These are phyloP conservation scores for Thalassiosira mediterranea DNA, from an alignment of 352 stramenopile genomes.

Conservation along the genomic window DNA sequence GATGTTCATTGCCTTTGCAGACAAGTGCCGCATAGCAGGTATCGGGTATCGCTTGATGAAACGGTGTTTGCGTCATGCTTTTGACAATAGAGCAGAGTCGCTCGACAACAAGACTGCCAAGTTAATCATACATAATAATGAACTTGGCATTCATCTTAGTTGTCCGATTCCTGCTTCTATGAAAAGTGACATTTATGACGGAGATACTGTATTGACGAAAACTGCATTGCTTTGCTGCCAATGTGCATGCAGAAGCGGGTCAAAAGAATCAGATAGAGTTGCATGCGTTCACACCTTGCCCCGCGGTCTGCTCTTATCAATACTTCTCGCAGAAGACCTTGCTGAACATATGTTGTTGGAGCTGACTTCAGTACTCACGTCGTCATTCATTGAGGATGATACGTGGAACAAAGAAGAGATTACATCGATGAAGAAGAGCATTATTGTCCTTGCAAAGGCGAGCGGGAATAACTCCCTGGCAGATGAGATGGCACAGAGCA, in stretches of 20 bases:
- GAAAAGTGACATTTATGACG: slow-evolving; percentile 33
- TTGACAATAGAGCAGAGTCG: slow-evolving; percentile 26
- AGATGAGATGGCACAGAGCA: slow-evolving; percentile 10
- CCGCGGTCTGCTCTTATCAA: slow-evolving; percentile 7
- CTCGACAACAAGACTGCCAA: slow-evolving; percentile 35
- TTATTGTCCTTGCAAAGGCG: slow-evolving; percentile 17
- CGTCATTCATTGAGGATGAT: slow-evolving; percentile 6
- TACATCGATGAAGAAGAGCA: slow-evolving; percentile 21
- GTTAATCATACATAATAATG: slow-evolving; percentile 10
- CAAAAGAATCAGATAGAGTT: slow-evolving; percentile 7
- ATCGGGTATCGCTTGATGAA: slow-evolving; percentile 26
- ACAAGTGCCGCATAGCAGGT: slow-evolving; percentile 11
- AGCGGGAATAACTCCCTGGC: not conserved
- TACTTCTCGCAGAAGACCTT: slow-evolving; percentile 26
- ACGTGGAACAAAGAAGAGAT: slow-evolving; percentile 20
- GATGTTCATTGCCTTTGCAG: slow-evolving; percentile 31
- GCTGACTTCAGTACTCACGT: slow-evolving; percentile 20
- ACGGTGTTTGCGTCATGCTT: slow-evolving; percentile 21
- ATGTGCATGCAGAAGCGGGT: slow-evolving; percentile 20
- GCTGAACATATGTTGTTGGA: slow-evolving; percentile 30
- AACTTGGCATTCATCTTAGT: slow-evolving; percentile 19
- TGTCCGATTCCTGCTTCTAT: slow-evolving; percentile 31
- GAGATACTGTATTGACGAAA: slow-evolving; percentile 19
- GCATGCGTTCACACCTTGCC: slow-evolving; percentile 17
- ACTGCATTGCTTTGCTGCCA: slow-evolving; percentile 17